These are phyloP conservation scores for Rhododendron kiyosumense DNA, from an alignment of 148 eudicot species.

Conservation along the genomic window DNA sequence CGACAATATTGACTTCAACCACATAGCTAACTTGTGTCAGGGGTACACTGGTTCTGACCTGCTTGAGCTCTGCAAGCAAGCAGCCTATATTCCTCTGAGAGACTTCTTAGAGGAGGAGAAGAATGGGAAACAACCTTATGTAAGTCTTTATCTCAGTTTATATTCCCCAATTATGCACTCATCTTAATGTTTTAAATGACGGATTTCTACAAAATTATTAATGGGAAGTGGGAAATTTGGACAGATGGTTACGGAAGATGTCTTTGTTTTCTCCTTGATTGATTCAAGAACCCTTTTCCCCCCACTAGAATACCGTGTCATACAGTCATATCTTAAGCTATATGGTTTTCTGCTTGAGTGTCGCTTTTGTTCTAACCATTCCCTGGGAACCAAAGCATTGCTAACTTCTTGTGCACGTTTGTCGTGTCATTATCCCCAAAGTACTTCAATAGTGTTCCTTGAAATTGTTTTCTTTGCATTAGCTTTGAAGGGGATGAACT, in stretches of 20 bases:
- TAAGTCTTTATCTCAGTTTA: slow-evolving; percentile 21
- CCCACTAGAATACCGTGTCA: background rate
- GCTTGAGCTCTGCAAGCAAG: slow-evolving; percentile 72
- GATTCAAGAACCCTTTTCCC: too few species aligned
- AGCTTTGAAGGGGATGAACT: background rate
- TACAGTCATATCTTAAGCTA: background rate
- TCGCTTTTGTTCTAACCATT: background rate
- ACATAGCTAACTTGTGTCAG: slow-evolving; percentile 57
- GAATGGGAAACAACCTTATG: slow-evolving; percentile 48
- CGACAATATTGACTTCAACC: slow-evolving; percentile 48
- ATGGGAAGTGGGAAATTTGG: too few species aligned
- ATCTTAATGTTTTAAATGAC: too few species aligned
- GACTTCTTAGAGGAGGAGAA: slow-evolving; percentile 57
- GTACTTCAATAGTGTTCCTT: background rate
- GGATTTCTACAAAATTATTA: too few species aligned
- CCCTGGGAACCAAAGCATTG: background rate
- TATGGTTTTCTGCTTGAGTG: background rate
- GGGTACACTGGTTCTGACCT: slow-evolving; percentile 78
- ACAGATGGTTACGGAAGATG: too few species aligned
- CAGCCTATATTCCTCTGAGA: slow-evolving; percentile 74
- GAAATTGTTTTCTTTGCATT: background rate
- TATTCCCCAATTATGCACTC: too few species aligned
- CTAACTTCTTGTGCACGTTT: background rate
- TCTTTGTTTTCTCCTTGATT: too few species aligned
- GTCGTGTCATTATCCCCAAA: background rate